Base-by-base conservation (phyloP, 306 rosid species). In the Myrica gale region DNA sequence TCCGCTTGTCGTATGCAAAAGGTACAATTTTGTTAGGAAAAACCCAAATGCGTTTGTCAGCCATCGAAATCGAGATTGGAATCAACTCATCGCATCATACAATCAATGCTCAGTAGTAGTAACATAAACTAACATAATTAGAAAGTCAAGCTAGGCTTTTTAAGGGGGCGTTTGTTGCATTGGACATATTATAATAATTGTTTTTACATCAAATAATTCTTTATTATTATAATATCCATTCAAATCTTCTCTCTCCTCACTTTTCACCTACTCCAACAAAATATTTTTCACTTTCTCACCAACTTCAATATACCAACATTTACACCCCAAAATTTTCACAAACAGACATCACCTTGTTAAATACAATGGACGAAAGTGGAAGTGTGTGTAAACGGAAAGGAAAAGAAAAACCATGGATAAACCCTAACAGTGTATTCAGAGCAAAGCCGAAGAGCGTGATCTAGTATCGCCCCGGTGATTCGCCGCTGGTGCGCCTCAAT, bases 401-500 rank as follows among this genome's bases (percentile, higher is more conserved):
- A n/a, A 17, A 9, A 9, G 55, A 12, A 26, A 68, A 68, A 84
- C 46, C 0, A 17, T 15, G 32, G 0, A 56, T 5, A 58, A 79
- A 82, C 43, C 61, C 60, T 37, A 42, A 91, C 97, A 42, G 76
- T 83, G 72, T 84, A 87, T 11, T 85, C 52, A 9, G 90, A 80
- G 80, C 88, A 94, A 85, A 95, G 90, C 80, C 46, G 74, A 26
- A 89, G 71, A 71, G 97, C 96, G 55, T 90, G 92, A 32, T 74
- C 82, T 7, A 95, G 53, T 21, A 95, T 83, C 19, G 89, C 92
- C 70, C 82, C 81, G 2, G 97, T 88, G 76, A 95, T 92, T 15
- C 97, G 93, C 83, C 85, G 85, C 85, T 92, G 97, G 81, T 95
- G 98, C 13, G 93, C 91, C 84, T 92, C 96, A 48, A 95, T 95